These are phyloP conservation scores for Backusella luteola DNA, from an alignment of 192 early-diverging fungal genomes.

Conservation along the genomic window DNA sequence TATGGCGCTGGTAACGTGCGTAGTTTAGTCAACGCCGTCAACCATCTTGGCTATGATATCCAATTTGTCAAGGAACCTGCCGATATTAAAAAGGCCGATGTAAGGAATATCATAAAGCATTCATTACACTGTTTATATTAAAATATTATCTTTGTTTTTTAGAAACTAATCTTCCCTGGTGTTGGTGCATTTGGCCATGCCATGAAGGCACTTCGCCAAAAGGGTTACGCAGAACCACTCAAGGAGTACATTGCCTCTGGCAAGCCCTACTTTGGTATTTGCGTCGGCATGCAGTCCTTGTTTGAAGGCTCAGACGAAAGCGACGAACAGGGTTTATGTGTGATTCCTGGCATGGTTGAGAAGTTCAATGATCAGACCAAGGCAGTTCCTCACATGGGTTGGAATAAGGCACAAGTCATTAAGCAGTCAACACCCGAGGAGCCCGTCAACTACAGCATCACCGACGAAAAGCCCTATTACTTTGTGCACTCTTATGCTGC, in stretches of 20 bases:
- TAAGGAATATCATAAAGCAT: conserved; percentile 32
- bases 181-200: conserved; percentile 97
- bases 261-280: conserved; percentile 96
- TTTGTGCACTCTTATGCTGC: conserved; percentile 98
- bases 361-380: conserved; percentile 71
- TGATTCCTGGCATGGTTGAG: conserved; percentile 72
- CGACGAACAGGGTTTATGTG: conserved; percentile 73
- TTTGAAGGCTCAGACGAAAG: conserved; percentile 91
- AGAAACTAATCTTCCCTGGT: conserved; percentile 97
- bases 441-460: conserved; percentile 35
- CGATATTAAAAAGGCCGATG: conserved; percentile 91
- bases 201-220: conserved; percentile 71
- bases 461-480: conserved; percentile 74
- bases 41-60: conserved; percentile 85
- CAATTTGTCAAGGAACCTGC: conserved; percentile 66
- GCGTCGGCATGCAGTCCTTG: conserved; percentile 96
- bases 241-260: conserved; percentile 82
- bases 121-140: too few relatives aligned
- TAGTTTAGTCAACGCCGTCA: conserved; percentile 92
- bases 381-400: conserved; percentile 98
- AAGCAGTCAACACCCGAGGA: conserved; percentile 37
- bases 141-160: too few relatives aligned
- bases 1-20: conserved; percentile 99
- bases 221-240: conserved; percentile 80
- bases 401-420: conserved; percentile 71